Conservation (phyloP, 495 filamentous ascomycete species). For the Penicillium coprophilum region DNA sequence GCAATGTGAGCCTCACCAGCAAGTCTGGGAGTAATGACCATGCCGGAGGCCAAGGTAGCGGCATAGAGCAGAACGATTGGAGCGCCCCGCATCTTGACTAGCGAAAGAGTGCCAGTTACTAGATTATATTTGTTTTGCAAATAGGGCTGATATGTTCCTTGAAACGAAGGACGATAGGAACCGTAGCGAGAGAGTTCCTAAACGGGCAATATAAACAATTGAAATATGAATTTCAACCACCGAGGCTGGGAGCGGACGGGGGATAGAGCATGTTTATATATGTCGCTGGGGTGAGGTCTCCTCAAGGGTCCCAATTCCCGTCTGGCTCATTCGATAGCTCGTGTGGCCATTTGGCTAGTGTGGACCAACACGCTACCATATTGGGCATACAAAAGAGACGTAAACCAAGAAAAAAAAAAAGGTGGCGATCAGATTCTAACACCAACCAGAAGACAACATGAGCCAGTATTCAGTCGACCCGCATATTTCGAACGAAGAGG, state of each 20-base stretch:
- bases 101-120: constrained; percentile 13
- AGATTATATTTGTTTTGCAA: neutral
- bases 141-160: constrained; percentile 6
- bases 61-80: constrained; percentile 22
- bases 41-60: constrained; percentile 25
- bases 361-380: constrained; percentile 11
- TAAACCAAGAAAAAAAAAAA: constrained; percentile 6
- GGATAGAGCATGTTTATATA: constrained; percentile 2
- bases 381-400: constrained; percentile 14
- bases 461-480: constrained; percentile 7
- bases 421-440: constrained; percentile 15
- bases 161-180: constrained; percentile 25
- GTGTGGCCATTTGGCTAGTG: constrained; percentile 9
- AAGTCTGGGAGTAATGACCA: constrained; percentile 16
- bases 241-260: neutral
- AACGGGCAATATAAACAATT: constrained; percentile 4
- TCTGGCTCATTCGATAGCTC: constrained; percentile 1
- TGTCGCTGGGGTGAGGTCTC: neutral
- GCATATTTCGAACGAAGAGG: constrained; percentile 11
- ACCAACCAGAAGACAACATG: constrained; percentile 14
- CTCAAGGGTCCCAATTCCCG: neutral
- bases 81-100: constrained; percentile 24
- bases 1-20: constrained; percentile 15
- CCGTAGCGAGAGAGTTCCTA: constrained; percentile 33
- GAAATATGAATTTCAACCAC: neutral